Conservation (phyloP, 768 basidiomycete species). For the Hortiboletus flavorubellus region DNA sequence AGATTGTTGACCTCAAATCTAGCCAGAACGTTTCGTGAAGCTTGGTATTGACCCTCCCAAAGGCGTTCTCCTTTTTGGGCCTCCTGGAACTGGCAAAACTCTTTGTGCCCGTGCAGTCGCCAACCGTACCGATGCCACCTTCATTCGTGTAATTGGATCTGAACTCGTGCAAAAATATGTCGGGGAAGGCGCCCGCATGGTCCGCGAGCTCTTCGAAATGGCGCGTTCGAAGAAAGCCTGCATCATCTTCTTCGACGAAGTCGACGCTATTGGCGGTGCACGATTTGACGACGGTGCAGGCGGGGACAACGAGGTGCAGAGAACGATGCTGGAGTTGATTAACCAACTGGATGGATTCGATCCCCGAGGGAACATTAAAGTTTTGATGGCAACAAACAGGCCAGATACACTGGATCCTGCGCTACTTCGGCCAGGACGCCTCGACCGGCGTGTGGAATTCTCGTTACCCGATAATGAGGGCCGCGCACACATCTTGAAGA, state of each 20-base stretch:
- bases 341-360: conserved; percentile 99
- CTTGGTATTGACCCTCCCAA: conserved; percentile 99
- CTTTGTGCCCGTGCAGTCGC: conserved; percentile 98
- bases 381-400: conserved; percentile 99
- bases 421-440: conserved; percentile 88
- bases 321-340: conserved; percentile 99
- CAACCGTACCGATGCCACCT: conserved; percentile 97
- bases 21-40: conserved; percentile 99
- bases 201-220: conserved; percentile 98
- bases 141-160: conserved; percentile 98
- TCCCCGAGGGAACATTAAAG: conserved; percentile 98
- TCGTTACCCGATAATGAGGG: conserved; percentile 93
- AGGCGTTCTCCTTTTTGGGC: conserved; percentile 93
- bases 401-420: conserved; percentile 99
- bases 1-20: conserved; percentile 18
- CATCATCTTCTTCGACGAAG: conserved; percentile 99
- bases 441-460: conserved; percentile 98
- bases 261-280: conserved; percentile 97
- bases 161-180: conserved; percentile 99
- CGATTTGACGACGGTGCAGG: conserved; percentile 98
- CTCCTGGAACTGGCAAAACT: conserved; percentile 98
- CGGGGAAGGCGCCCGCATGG: conserved; percentile 98
- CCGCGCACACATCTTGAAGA: conserved; percentile 92
- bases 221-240: conserved; percentile 98
- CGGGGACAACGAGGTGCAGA: conserved; percentile 97